Conservation (phyloP, 1,284 basidiomycete genomes). For the Singerocomus rubriflavus region DNA sequence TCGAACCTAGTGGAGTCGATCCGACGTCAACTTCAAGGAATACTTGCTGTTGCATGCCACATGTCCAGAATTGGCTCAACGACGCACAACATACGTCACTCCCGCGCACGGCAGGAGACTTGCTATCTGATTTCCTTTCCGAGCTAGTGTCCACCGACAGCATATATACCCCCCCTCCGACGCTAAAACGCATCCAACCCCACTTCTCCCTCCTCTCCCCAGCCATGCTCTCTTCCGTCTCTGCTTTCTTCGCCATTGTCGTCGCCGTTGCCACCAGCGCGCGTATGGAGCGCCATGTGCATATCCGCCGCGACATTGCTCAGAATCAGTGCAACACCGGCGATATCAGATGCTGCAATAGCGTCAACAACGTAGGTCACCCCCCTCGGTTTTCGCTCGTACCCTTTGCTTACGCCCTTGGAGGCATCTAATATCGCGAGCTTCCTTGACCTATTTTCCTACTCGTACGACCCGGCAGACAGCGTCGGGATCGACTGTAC, state of each 20-base stretch:
- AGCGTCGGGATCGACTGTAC: slow-evolving; percentile 25
- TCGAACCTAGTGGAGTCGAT: background rate
- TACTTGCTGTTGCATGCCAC: slow-evolving; percentile 12
- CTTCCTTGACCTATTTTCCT: slow-evolving; percentile 16
- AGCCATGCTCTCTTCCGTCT: slow-evolving; percentile 21
- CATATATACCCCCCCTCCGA: slow-evolving; percentile 23
- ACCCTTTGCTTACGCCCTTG: background rate
- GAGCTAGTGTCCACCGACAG: slow-evolving; percentile 3
- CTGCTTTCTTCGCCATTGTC: slow-evolving; percentile 17
- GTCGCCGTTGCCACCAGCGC: slow-evolving; percentile 20
- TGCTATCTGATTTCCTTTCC: slow-evolving; percentile 16
- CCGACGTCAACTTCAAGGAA: slow-evolving; percentile 1
- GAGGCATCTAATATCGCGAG: slow-evolving; percentile 11
- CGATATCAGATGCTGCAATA: slow-evolving; percentile 19
- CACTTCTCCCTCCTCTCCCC: background rate
- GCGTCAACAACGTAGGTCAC: slow-evolving; percentile 17
- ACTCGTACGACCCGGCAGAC: slow-evolving; percentile 18
- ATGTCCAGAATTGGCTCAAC: slow-evolving; percentile 2
- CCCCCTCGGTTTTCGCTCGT: background rate
- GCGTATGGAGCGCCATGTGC: slow-evolving; percentile 19
- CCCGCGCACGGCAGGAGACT: background rate
- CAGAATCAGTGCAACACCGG: slow-evolving; percentile 18
- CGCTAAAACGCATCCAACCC: background rate
- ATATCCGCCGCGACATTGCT: slow-evolving; percentile 5
- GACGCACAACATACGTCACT: slow-evolving; percentile 15